Evolutionary conservation across 2,329 filamentous ascomycete species (phyloP), one percentile per base, ranked within the genome.

Genomic region (Fusarium pseudocircinatum): DNA sequence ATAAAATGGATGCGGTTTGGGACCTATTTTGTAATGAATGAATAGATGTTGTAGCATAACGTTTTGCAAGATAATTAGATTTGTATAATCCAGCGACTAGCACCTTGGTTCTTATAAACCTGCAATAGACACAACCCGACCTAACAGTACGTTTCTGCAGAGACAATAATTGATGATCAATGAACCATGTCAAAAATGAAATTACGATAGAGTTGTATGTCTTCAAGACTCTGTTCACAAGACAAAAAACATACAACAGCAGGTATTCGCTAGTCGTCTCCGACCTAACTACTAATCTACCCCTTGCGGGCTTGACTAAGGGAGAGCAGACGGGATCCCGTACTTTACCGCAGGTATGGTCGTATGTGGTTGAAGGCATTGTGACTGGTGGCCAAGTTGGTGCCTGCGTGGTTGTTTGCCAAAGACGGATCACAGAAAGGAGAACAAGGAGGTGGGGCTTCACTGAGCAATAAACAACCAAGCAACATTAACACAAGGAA

Each of bases 191-290:
- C 16, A 20, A 52, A 20, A 20, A 26, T 8, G 6, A 22, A 36
- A 36, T 3, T 20, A 4, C 14, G 26, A 18, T 16, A 37, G 34
- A 53, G 14, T 16, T 53, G 10, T 7, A 28, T 39, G 20, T 53
- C 50, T 22, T 28, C 4, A 1, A 8, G 2, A n/a, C 20, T 39
- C 32, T 28, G 4, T 39, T 39, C 14, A 18, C 8, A 18, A 32
- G n/a, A 14, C n/a, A 60, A 61, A 60, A 60, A 56, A 56, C 59
- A 61, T 61, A 61, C 59, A 61, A 61, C 59, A 61, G 59, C 37
- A 40, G 59, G 57, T 49, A 59, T 59, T 59, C 56, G 56, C 56
- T 59, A 34, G 56, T 59, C 56, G 56, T 59, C 56, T 50, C 56
- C 56, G 56, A 59, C 57, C 34, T 24, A 61, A 57, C 59, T 57